Conservation (phyloP, 129 eudicot species). For the Artemisia tridentata region DNA sequence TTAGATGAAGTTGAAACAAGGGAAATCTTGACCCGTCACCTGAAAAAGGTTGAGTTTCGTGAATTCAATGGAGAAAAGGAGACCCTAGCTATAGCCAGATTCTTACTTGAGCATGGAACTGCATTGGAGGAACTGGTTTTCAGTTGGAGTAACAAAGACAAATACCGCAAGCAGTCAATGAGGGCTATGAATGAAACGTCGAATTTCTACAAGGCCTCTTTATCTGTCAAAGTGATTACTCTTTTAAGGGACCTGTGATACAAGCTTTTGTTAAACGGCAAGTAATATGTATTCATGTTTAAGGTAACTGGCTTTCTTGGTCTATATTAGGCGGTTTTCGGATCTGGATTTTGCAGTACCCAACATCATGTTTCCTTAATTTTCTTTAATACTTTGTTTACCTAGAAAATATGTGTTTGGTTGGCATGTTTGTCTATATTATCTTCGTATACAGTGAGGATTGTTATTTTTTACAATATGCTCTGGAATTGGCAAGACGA, state of each 20-base stretch:
- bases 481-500: too few species aligned
- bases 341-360: background rate
- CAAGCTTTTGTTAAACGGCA: conserved; percentile 3
- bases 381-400: background rate
- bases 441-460: too few species aligned
- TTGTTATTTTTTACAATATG: too few species aligned
- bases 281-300: background rate
- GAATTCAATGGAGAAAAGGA: too few species aligned
- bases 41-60: too few species aligned
- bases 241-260: background rate
- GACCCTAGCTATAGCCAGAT: too few species aligned
- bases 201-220: conserved; percentile 2
- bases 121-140: too few species aligned
- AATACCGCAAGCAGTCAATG: background rate
- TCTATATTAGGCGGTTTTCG: background rate
- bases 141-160: too few species aligned
- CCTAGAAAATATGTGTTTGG: background rate
- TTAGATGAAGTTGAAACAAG: too few species aligned
- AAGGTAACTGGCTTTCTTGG: background rate
- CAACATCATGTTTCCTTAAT: background rate
- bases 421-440: background rate
- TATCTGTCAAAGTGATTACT: background rate
- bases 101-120: too few species aligned
- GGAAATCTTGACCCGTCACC: too few species aligned
- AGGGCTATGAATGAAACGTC: background rate